These are phyloP conservation scores for Neurospora sp. DNA, from an alignment of 495 filamentous ascomycete genomes.

Conservation along the genomic window DNA sequence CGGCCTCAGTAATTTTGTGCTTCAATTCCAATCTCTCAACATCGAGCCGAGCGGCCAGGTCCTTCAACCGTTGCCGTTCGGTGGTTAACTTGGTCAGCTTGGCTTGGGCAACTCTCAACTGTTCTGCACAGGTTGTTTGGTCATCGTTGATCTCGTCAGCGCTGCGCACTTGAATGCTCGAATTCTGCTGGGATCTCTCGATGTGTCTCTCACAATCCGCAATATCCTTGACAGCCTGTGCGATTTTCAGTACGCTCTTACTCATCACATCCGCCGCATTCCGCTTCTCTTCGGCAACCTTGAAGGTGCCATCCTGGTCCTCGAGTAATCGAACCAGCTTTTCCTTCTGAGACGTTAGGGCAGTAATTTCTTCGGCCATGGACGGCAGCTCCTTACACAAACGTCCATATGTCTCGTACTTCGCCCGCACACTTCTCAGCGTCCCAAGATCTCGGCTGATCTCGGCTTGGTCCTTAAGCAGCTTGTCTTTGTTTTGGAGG, in stretches of 20 bases:
- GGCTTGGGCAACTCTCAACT: slow-evolving; percentile 50
- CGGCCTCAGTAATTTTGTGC: slow-evolving; percentile 56
- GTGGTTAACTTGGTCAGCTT: slow-evolving; percentile 49
- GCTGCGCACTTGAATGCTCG: slow-evolving; percentile 50
- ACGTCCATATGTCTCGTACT: slow-evolving; percentile 64
- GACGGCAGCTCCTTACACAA: slow-evolving; percentile 62
- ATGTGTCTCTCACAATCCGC: slow-evolving; percentile 58
- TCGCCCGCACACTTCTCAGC: slow-evolving; percentile 49
- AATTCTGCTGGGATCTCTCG: slow-evolving; percentile 60
- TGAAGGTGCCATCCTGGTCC: slow-evolving; percentile 59
- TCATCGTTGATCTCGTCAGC: slow-evolving; percentile 78
- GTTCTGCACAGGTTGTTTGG: slow-evolving; percentile 55
- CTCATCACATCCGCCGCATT: slow-evolving; percentile 65
- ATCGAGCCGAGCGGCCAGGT: slow-evolving; percentile 58
- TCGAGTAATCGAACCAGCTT: slow-evolving; percentile 57
- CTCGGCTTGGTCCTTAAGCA: slow-evolving; percentile 42
- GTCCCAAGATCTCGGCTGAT: slow-evolving; percentile 43
- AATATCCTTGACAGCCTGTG: slow-evolving; percentile 61
- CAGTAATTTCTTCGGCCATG: slow-evolving; percentile 50
- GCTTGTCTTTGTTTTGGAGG: slow-evolving; percentile 26
- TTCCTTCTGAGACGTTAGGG: slow-evolving; percentile 44
- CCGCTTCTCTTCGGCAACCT: slow-evolving; percentile 51
- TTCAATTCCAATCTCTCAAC: slow-evolving; percentile 58
- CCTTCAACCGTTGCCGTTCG: slow-evolving; percentile 63
- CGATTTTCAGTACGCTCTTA: slow-evolving; percentile 67